These are phyloP conservation scores for Exsudoporus frostii DNA, from an alignment of 768 basidiomycete species.

Conservation along the genomic window DNA sequence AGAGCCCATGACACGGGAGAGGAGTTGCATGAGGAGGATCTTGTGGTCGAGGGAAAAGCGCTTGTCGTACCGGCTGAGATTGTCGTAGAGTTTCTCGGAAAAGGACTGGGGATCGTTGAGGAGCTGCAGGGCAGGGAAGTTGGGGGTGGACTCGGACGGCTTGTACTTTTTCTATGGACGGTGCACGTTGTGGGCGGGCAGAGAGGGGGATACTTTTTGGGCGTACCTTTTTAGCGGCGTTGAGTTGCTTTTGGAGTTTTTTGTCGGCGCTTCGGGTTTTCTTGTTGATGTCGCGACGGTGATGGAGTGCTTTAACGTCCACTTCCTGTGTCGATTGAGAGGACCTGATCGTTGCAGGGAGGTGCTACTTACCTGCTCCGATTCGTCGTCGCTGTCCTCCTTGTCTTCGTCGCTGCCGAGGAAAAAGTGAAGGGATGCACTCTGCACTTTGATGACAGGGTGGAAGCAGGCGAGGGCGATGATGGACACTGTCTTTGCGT, in stretches of 20 bases:
- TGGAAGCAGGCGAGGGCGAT: constrained; percentile 91
- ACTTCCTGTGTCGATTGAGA: constrained; percentile 42
- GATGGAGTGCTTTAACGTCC: constrained; percentile 72
- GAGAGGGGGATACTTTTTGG: neutral
- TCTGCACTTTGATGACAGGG: constrained; percentile 91
- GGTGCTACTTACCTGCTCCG: constrained; percentile 37
- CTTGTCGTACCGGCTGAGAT: constrained; percentile 82
- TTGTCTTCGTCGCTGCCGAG: constrained; percentile 81
- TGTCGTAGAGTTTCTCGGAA: constrained; percentile 88
- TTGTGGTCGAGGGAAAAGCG: constrained; percentile 97
- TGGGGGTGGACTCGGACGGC: constrained; percentile 40
- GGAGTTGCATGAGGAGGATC: constrained; percentile 93
- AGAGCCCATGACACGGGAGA: constrained; percentile 87
- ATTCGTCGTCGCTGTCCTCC: constrained; percentile 72
- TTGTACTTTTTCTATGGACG: constrained; percentile 36
- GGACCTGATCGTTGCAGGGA: neutral
- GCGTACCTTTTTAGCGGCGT: constrained; percentile 68
- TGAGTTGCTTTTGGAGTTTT: constrained; percentile 71
- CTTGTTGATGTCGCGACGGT: constrained; percentile 90
- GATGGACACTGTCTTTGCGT: constrained; percentile 90
- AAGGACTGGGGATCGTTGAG: constrained; percentile 96
- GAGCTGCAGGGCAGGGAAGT: constrained; percentile 91
- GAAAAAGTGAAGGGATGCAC: constrained; percentile 93
- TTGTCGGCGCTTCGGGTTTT: constrained; percentile 83
- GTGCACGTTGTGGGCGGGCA: constrained; percentile 28